Conservation (phyloP, 164 flowering plant species). For the Stephania japonica region DNA sequence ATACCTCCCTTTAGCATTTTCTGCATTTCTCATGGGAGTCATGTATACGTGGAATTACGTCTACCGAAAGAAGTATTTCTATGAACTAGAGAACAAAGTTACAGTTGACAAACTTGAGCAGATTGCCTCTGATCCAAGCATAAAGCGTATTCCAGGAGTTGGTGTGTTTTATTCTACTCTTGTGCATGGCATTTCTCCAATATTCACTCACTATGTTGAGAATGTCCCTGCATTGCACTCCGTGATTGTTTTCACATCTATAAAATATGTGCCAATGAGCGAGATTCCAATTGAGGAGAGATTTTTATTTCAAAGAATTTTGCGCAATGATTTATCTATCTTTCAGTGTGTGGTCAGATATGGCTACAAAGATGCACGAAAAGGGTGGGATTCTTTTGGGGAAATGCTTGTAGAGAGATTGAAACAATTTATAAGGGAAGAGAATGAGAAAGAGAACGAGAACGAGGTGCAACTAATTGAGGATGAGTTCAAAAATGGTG, state of each 20-base stretch:
- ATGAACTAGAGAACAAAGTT: conserved; percentile 23
- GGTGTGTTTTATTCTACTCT: conserved; percentile 28
- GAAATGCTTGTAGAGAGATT: conserved; percentile 9
- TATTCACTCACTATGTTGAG: conserved; percentile 22
- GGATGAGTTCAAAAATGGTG: conserved; percentile 4
- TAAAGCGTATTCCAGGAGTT: conserved; percentile 20
- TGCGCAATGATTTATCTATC: conserved; percentile 1
- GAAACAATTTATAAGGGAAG: conserved; percentile 9
- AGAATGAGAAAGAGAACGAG: conserved; percentile 5
- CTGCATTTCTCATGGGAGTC: conserved; percentile 15
- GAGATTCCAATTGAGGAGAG: conserved; percentile 21
- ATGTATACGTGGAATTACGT: conserved; percentile 28
- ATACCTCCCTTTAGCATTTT: conserved; percentile 23
- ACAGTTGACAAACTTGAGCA: conserved; percentile 9
- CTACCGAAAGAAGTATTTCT: conserved; percentile 20
- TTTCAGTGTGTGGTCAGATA: conserved; percentile 29
- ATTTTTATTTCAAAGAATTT: conserved; percentile 21
- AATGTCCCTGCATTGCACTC: conserved; percentile 24
- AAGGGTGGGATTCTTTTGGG: conserved; percentile 8
- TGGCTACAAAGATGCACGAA: conserved; percentile 18
- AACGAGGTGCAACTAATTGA: conserved; percentile 15
- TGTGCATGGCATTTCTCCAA: conserved; percentile 31
- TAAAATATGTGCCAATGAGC: conserved; percentile 22
- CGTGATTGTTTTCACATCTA: conserved; percentile 22
- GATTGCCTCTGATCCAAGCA: background rate